Evolutionary conservation across 2,329 filamentous ascomycete genomes (phyloP).

Genomic region (Simplicillium aogashimaense): DNA sequence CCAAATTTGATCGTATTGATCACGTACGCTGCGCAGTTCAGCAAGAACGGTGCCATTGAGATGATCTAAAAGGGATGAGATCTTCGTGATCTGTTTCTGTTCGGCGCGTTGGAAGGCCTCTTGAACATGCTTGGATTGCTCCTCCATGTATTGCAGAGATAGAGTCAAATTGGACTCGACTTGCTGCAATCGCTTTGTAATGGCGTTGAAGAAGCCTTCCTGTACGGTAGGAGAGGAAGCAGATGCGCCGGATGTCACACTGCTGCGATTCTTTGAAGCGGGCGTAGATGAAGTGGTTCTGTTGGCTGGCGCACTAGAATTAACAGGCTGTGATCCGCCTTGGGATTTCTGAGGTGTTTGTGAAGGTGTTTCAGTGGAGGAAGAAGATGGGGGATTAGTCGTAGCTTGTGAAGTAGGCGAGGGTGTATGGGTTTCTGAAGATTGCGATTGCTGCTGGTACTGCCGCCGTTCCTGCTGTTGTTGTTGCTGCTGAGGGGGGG

Average conservation of each 20-base stretch:
- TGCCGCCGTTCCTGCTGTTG: too few relatives aligned
- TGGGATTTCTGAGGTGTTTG: too few relatives aligned
- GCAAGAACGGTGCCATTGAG: conserved; percentile 81
- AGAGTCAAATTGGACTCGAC: conserved; percentile 89
- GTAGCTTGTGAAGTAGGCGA: too few relatives aligned
- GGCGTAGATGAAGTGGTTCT: too few relatives aligned
- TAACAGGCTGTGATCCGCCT: too few relatives aligned
- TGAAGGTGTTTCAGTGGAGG: too few relatives aligned
- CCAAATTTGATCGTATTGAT: conserved; percentile 94
- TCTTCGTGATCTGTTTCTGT: conserved; percentile 76
- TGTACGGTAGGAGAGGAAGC: conserved; percentile 68
- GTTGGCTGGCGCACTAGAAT: too few relatives aligned
- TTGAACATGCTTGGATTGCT: conserved; percentile 82
- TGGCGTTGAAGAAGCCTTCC: conserved; percentile 95
- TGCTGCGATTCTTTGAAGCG: conserved; percentile 15
- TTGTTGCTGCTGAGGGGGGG: too few relatives aligned
- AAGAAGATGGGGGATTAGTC: too few relatives aligned
- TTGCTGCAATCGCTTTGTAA: conserved; percentile 84
- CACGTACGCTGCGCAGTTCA: conserved; percentile 67
- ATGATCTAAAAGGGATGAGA: conserved; percentile 68
- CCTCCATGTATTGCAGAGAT: conserved; percentile 91
- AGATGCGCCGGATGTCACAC: conserved; percentile 15
- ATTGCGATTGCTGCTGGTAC: too few relatives aligned
- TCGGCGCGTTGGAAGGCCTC: conserved; percentile 82
- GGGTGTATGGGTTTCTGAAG: too few relatives aligned